phyloP scores from a whole-genome alignment of 371 early-diverging fungal species.

The Mortierella sp. region DNA sequence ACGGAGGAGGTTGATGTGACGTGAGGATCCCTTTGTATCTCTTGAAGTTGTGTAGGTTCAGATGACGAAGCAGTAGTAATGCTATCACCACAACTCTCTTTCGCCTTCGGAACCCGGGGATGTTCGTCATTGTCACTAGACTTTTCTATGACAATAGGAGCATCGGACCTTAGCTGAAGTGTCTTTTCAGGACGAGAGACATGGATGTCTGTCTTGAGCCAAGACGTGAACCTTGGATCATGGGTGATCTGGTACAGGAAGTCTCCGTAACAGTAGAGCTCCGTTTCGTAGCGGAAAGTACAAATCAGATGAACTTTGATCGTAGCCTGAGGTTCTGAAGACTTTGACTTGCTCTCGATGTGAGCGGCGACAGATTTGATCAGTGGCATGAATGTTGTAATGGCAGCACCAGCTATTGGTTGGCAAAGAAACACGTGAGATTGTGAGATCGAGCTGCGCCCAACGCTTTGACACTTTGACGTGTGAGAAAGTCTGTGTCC shows the following conservation, averaged over 20 bases:
- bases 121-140: too few relatives aligned
- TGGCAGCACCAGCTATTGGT: conserved; percentile 36
- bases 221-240: conserved; percentile 44
- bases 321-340: conserved; percentile 22
- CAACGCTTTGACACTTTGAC: too few relatives aligned
- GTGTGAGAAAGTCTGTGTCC: neutral
- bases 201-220: conserved; percentile 43
- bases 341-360: conserved; percentile 26
- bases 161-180: too few relatives aligned
- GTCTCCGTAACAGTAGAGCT: conserved; percentile 40
- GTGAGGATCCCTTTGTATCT: too few relatives aligned
- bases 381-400: conserved; percentile 35
- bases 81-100: too few relatives aligned
- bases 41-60: too few relatives aligned
- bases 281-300: conserved; percentile 44
- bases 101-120: too few relatives aligned
- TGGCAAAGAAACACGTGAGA: neutral
- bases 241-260: conserved; percentile 50
- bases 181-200: conserved; percentile 52
- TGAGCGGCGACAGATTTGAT: conserved; percentile 48
- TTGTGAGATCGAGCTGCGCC: too few relatives aligned
- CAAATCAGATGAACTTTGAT: conserved; percentile 42
- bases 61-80: too few relatives aligned
- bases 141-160: too few relatives aligned
- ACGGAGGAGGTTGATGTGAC: too few relatives aligned